These are phyloP conservation scores for Monosiga brevicollis DNA, from an alignment of 78 protist genomes.

Conservation along the genomic window DNA sequence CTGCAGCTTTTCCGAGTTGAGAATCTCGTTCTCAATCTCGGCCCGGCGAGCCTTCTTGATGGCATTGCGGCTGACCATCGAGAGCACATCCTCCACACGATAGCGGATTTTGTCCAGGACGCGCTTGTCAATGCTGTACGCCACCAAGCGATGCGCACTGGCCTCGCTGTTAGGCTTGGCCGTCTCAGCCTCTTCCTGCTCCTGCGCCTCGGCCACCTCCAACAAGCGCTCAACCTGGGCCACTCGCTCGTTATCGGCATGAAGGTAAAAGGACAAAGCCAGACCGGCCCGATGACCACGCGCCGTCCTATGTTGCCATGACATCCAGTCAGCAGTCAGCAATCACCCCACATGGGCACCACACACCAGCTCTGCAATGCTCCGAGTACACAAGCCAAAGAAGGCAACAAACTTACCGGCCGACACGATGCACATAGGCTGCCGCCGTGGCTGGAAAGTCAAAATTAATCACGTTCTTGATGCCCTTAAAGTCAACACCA, in stretches of 20 bases:
- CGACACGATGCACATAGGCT: slow-evolving; percentile 49
- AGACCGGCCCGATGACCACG: neutral
- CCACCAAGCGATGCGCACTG: neutral
- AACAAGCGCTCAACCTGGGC: neutral
- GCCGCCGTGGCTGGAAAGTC: slow-evolving; percentile 36
- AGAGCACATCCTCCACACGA: slow-evolving; percentile 51
- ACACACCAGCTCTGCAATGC: neutral
- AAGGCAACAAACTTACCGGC: slow-evolving; percentile 18
- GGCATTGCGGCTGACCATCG: slow-evolving; percentile 14
- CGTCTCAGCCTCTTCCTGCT: neutral
- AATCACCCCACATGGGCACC: neutral
- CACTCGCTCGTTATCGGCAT: neutral
- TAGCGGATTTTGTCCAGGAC: slow-evolving; percentile 51
- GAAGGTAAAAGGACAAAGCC: neutral
- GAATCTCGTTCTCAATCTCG: slow-evolving; percentile 55
- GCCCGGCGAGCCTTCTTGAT: slow-evolving; percentile 42
- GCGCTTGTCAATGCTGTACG: slow-evolving; percentile 22
- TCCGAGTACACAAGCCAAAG: neutral
- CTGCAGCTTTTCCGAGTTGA: slow-evolving; percentile 38
- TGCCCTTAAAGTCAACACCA: slow-evolving; percentile 68
- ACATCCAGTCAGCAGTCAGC: neutral
- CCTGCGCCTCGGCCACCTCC: neutral
- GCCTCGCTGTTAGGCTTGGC: neutral
- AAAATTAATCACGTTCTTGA: slow-evolving; percentile 68
- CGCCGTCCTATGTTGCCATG: neutral